Base-by-base conservation (phyloP, 495 filamentous ascomycete species). In the Hypoxylon trugodes region DNA sequence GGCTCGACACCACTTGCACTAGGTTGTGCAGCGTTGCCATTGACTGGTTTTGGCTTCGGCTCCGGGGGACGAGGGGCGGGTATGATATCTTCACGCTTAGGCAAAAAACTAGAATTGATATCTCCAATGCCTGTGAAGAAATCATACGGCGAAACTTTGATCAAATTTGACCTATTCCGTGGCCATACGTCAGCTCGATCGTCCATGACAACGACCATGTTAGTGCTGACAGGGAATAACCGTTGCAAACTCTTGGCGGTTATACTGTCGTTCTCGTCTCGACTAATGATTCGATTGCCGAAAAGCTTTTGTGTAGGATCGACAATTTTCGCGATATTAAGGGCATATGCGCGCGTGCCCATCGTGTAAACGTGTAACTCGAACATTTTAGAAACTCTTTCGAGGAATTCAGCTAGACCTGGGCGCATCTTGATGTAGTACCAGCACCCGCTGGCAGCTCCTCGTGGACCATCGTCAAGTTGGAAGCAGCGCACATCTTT, bases 351-450 rank as follows among this genome's bases (percentile, higher is more conserved):
- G 59, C 95, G 86, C 38, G 95, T 99, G 51, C 93, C 95, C 95
- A 98, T 98, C 18, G 95, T 98, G 78, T 99, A 99, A 69, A 99
- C 93, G 66, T 99, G 95, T 65, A 98, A 77, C 73, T 99, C 95
- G 74, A 92, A 99, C 59, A 96, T 78, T 68, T 89, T 79, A 2
- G 92, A 85, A 54, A 98, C 83, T 15, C 85, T 86, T 55, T 90
- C 78, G 56, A 99, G 77, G 71, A 99, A 99, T 10, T 88, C 82
- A 63, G 90, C 82, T 47, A 98, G 79, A 8, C 93, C 92, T 1
- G 95, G 95, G n/a, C 95, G 92, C 78, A 96, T 87, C 75, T 99
- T 99, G 80, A 98, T 94, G 73, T 97, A 98, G 77, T 99, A 99
- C 88, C 88, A 96, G 68, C 89, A 91, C 6, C 86, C 86, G 32